phyloP scores from a whole-genome alignment of 1,139 yeast genomes.

The Candida sanyaensis region DNA sequence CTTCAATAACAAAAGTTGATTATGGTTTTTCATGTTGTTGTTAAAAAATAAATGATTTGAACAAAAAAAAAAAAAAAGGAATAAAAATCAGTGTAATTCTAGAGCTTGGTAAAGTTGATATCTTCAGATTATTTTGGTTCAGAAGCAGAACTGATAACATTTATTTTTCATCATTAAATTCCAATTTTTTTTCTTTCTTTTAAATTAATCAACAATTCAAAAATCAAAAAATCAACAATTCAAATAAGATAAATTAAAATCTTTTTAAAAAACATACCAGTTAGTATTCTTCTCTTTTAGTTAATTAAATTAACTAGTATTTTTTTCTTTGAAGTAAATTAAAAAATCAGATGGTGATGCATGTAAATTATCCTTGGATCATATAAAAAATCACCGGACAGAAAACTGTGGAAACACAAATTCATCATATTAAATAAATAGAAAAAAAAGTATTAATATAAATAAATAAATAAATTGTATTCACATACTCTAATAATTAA shows the following conservation, averaged over 20 bases:
- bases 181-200: too few species aligned
- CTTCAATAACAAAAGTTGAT: too few species aligned
- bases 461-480: too few species aligned
- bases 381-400: slow-evolving; percentile 59
- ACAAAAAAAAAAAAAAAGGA: too few species aligned
- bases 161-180: slow-evolving; percentile 53
- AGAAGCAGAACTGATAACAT: slow-evolving; percentile 86
- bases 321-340: too few species aligned
- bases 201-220: too few species aligned
- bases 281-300: slow-evolving; percentile 9
- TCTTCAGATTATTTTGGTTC: slow-evolving; percentile 71
- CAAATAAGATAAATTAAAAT: too few species aligned
- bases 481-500: slow-evolving; percentile 6
- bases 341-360: slow-evolving; percentile 88
- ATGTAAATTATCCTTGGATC: slow-evolving; percentile 66
- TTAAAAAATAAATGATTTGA: too few species aligned
- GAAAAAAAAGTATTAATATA: too few species aligned
- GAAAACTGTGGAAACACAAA: slow-evolving; percentile 36
- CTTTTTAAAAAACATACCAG: slow-evolving; percentile 5
- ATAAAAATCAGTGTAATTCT: slow-evolving; percentile 8
- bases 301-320: too few species aligned
- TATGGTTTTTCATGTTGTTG: too few species aligned
- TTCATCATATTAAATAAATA: slow-evolving; percentile 15
- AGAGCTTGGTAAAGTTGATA: slow-evolving; percentile 43
- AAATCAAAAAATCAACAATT: too few species aligned